A percentile compares a stretch with the other conserved stretches of the same genome.
These are phyloP conservation scores for Scutellaria baicalensis DNA, from an alignment of 257 asterid species.

Conservation along the genomic window DNA sequence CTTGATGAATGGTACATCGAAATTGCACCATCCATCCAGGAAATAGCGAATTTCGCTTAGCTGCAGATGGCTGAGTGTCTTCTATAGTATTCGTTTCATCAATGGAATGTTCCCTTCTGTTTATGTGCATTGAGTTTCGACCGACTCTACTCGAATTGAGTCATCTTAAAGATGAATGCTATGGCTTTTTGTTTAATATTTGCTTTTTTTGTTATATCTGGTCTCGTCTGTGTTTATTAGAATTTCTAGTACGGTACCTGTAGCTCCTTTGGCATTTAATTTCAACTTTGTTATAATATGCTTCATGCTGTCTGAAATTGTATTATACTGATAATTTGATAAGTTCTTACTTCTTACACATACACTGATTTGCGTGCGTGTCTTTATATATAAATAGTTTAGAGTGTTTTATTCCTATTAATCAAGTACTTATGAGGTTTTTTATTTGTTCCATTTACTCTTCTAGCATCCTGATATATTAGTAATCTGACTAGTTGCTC, in stretches of 20 bases:
- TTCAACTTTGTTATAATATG: background rate
- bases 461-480: background rate
- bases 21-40: background rate
- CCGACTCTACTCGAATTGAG: background rate
- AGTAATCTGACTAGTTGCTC: background rate
- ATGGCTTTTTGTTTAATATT: background rate
- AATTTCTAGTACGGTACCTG: background rate
- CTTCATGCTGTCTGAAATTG: background rate
- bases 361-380: background rate
- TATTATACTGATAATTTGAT: background rate
- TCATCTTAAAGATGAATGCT: background rate
- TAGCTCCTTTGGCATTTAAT: background rate
- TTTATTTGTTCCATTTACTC: background rate
- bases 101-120: background rate
- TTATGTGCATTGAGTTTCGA: background rate
- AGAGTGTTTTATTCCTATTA: background rate
- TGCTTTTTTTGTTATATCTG: background rate
- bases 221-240: background rate
- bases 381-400: too few species aligned
- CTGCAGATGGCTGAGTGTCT: background rate
- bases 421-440: background rate
- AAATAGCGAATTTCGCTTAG: background rate
- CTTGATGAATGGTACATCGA: background rate
- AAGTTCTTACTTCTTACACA: background rate
- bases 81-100: background rate